Percentiles rank a stretch among this genome's conserved stretches.
Evolutionary conservation across 2,329 filamentous ascomycete species (phyloP).

Genomic region (Neospermospora avenae): DNA sequence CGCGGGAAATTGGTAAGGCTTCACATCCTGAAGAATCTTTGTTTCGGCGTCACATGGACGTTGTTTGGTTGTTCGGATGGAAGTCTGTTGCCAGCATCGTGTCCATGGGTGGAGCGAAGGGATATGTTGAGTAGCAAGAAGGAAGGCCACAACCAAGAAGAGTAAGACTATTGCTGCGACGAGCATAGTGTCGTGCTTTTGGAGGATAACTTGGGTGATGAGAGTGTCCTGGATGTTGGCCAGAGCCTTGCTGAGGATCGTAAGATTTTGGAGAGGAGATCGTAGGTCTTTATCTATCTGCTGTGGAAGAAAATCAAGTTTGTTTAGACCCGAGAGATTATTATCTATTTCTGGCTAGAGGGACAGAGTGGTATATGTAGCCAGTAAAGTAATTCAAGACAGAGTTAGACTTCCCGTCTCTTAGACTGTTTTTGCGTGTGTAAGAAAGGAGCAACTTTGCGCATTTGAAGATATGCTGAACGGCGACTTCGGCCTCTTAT

Average conservation of each 20-base stretch:
- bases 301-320: slow-evolving; percentile 4
- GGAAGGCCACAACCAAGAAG: slow-evolving; percentile 3
- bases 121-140: slow-evolving; percentile 3
- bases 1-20: slow-evolving; percentile 26
- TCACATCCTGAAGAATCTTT: slow-evolving; percentile 16
- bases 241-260: slow-evolving; percentile 1
- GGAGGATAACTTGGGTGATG: not conserved
- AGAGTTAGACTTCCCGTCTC: not conserved
- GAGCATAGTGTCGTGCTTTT: not conserved
- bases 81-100: not conserved
- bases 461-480: not conserved
- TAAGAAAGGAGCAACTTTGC: not conserved
- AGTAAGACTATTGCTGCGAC: slow-evolving; percentile 4
- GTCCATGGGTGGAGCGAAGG: slow-evolving; percentile 1
- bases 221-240: not conserved
- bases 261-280: slow-evolving; percentile 4
- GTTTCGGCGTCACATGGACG: slow-evolving; percentile 7
- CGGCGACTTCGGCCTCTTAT: not conserved
- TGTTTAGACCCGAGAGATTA: slow-evolving; percentile 1
- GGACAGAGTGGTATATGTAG: not conserved
- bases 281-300: not conserved
- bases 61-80: not conserved
- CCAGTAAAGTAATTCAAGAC: not conserved
- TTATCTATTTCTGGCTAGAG: not conserved
- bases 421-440: not conserved